Percentiles rank a stretch among this genome's conserved stretches.
phyloP scores from a whole-genome alignment of 768 basidiomycete species.

The Cyclocybe aegerita region DNA sequence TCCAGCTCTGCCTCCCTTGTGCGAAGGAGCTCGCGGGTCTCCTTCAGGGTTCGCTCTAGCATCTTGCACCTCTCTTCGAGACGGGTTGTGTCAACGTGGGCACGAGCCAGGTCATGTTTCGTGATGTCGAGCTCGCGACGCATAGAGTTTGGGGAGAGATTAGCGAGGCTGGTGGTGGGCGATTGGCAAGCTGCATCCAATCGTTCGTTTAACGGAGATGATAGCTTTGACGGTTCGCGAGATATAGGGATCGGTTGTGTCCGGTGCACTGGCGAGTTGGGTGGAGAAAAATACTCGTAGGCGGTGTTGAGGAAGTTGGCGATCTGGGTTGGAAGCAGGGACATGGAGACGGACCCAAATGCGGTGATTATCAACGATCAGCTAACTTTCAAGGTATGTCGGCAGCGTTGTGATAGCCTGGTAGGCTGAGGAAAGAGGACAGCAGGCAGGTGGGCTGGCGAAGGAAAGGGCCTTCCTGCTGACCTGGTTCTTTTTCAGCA shows the following conservation, averaged over 20 bases:
- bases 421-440: neutral
- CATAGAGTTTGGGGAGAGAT: slow-evolving; percentile 40
- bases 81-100: slow-evolving; percentile 51
- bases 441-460: neutral
- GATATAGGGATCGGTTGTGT: slow-evolving; percentile 24
- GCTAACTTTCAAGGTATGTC: neutral
- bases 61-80: slow-evolving; percentile 62
- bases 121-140: slow-evolving; percentile 58
- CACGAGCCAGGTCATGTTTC: slow-evolving; percentile 53
- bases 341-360: slow-evolving; percentile 32
- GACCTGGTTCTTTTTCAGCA: neutral
- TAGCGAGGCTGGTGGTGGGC: slow-evolving; percentile 41
- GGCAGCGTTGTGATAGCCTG: neutral
- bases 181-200: slow-evolving; percentile 47
- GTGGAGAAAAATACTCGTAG: slow-evolving; percentile 57
- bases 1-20: slow-evolving; percentile 62
- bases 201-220: slow-evolving; percentile 43
- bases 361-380: slow-evolving; percentile 22
- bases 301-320: slow-evolving; percentile 50
- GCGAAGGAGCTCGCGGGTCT: slow-evolving; percentile 60
- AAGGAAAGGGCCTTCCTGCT: neutral
- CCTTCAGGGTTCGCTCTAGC: slow-evolving; percentile 63
- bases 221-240: slow-evolving; percentile 26
- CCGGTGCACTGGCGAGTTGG: slow-evolving; percentile 28
- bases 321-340: slow-evolving; percentile 32